Base-by-base conservation (phyloP, 495 filamentous ascomycete genomes). In the Podospora australis region DNA sequence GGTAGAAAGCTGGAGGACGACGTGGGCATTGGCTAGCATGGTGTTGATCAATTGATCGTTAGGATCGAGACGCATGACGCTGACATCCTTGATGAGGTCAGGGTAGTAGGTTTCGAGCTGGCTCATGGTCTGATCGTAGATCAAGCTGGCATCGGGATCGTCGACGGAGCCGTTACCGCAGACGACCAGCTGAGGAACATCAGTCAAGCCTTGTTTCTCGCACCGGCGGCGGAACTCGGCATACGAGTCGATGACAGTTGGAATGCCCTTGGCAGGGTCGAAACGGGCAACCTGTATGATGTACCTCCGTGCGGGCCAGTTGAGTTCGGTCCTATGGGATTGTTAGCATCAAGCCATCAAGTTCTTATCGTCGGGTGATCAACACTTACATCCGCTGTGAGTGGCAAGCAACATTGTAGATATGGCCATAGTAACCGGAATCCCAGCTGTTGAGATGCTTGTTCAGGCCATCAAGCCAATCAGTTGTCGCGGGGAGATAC, bases 401-500 rank as follows among this genome's bases (percentile, higher is more conserved):
- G 49, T 73, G 73, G 65, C 83, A 89, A 35, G 78, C 69, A 11
- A 70, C 64, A 44, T 88, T 87, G 58, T 91, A 85, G n/a, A 79
- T 66, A 46, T 86, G 79, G 36, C 86, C 77, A 53, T 95, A 94
- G 62, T 85, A 88, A 3, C 79, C 79, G 5, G 73, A 67, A 59
- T 91, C 84, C 83, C 83, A 90, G 11, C 80, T 74, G 47, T 76
- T 77, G 58, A 95, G 73, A 26, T 71, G 56, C 62, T 95, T 95
- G 68, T 94, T 95, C 50, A 94, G 60, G 4, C 89, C 89, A 65
- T 95, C 89, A 24, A 94, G 72, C 87, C 88, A 94, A 58, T 95
- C 88, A 1, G 89, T 94, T 2, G 87, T 83, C 11, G 89, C 88
- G 7, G 87, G 88, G 70, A 91, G 75, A 59, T 89, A 89, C 6